Evolutionary conservation across 345 rosid species (phyloP).

Genomic region (Sapria himalayana): DNA sequence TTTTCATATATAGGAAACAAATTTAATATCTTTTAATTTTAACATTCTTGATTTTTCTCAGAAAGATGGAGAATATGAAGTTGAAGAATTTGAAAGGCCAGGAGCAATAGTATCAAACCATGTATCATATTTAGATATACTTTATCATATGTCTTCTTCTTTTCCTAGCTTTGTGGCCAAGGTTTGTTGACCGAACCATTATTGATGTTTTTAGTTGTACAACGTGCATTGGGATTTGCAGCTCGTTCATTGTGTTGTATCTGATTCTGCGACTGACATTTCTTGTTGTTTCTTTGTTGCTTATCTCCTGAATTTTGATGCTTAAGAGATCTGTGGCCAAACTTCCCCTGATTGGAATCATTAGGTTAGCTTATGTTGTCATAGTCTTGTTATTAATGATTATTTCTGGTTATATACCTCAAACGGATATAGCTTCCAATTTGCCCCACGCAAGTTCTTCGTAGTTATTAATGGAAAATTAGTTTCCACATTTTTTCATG

Average conservation of each 20-base stretch:
- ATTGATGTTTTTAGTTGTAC: background rate
- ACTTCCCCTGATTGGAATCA: slow-evolving; percentile 90
- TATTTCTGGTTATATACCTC: too few species aligned
- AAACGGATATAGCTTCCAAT: too few species aligned
- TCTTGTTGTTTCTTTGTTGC: slow-evolving; percentile 6
- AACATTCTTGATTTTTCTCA: slow-evolving; percentile 7
- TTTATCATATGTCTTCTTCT: slow-evolving; percentile 88
- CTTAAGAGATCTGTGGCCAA: slow-evolving; percentile 94
- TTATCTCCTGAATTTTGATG: slow-evolving; percentile 14
- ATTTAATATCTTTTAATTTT: background rate
- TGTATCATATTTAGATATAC: slow-evolving; percentile 69
- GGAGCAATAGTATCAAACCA: slow-evolving; percentile 85
- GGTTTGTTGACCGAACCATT: slow-evolving; percentile 26
- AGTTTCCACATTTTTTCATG: background rate
- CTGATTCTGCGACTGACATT: slow-evolving; percentile 11
- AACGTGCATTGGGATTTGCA: background rate
- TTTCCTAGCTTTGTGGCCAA: slow-evolving; percentile 98
- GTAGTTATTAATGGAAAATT: too few species aligned
- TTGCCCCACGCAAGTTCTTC: too few species aligned
- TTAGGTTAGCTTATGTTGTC: slow-evolving; percentile 54
- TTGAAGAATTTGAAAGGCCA: slow-evolving; percentile 38
- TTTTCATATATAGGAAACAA: too few species aligned
- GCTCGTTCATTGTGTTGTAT: background rate
- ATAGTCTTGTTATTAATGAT: too few species aligned
- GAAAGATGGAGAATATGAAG: slow-evolving; percentile 18